Evolutionary conservation across 1,139 yeast species (phyloP).

Genomic region (Yamadazyma trypodendri): DNA sequence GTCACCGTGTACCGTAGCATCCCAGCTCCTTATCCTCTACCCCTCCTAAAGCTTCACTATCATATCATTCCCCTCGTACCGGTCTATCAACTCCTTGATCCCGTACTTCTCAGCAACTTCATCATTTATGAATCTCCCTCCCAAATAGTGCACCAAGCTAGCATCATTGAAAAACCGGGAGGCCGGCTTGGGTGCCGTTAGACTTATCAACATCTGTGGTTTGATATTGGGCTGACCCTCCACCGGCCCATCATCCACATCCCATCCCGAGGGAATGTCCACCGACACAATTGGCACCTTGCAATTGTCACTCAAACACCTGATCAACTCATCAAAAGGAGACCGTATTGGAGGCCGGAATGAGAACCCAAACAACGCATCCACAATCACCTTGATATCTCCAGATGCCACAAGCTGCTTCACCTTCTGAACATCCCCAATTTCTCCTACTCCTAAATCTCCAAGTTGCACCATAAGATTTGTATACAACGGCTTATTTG

Average conservation of each 20-base stretch:
- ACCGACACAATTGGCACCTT: constrained; percentile 62
- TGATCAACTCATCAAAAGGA: constrained; percentile 67
- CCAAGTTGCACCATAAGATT: constrained; percentile 57
- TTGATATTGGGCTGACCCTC: constrained; percentile 33
- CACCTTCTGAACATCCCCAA: constrained; percentile 36
- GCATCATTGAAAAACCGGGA: constrained; percentile 29
- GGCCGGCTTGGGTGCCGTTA: constrained; percentile 95
- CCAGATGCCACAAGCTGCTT: constrained; percentile 23
- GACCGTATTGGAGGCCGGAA: constrained; percentile 85
- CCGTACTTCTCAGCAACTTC: constrained; percentile 71
- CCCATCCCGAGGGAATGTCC: constrained; percentile 97
- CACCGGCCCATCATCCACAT: constrained; percentile 81
- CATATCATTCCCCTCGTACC: constrained; percentile 37
- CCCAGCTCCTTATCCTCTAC: too few species aligned
- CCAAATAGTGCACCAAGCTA: constrained; percentile 64
- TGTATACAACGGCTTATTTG: constrained; percentile 43
- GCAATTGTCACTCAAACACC: constrained; percentile 36
- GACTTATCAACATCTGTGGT: constrained; percentile 72
- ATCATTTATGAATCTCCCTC: constrained; percentile 79
- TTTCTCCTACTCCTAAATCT: constrained; percentile 51
- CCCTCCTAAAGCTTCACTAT: constrained; percentile 26
- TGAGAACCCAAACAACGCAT: constrained; percentile 90
- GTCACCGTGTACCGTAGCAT: too few species aligned
- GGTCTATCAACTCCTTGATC: constrained; percentile 44
- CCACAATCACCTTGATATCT: constrained; percentile 50